Conservation (phyloP, 768 basidiomycete genomes). For the Amanita pseudoporphyria region DNA sequence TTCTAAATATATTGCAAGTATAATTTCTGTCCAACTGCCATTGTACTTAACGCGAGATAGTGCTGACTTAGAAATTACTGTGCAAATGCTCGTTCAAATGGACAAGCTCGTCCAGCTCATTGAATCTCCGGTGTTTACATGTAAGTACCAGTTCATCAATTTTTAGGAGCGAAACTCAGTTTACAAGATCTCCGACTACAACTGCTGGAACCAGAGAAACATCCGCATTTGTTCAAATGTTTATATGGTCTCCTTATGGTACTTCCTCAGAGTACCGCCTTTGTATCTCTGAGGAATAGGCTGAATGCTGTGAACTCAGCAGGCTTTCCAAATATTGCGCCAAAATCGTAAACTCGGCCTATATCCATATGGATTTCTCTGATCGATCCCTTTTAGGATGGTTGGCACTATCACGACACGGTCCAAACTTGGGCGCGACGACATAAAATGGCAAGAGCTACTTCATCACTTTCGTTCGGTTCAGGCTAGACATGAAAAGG, state of each 20-base stretch:
- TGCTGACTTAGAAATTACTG: slow-evolving; percentile 95
- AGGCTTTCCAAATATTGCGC: slow-evolving; percentile 86
- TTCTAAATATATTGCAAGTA: slow-evolving; percentile 85
- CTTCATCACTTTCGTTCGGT: slow-evolving; percentile 86
- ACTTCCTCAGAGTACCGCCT: slow-evolving; percentile 93
- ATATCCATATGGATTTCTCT: not conserved
- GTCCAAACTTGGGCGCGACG: slow-evolving; percentile 73
- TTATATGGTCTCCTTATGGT: slow-evolving; percentile 96
- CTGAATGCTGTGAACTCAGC: slow-evolving; percentile 92
- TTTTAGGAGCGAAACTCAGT: slow-evolving; percentile 1
- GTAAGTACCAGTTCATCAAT: slow-evolving; percentile 31
- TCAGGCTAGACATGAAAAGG: slow-evolving; percentile 87
- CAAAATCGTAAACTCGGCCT: slow-evolving; percentile 56
- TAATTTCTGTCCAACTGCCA: not conserved
- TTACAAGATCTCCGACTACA: slow-evolving; percentile 74
- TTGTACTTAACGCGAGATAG: slow-evolving; percentile 27
- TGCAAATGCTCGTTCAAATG: slow-evolving; percentile 88
- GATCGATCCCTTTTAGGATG: slow-evolving; percentile 12
- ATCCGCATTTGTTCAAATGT: slow-evolving; percentile 95
- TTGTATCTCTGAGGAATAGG: slow-evolving; percentile 88
- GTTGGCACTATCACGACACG: slow-evolving; percentile 40
- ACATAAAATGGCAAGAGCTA: slow-evolving; percentile 97
- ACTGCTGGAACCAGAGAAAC: slow-evolving; percentile 91
- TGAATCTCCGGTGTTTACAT: slow-evolving; percentile 97
- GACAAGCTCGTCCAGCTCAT: slow-evolving; percentile 98